These are phyloP conservation scores for Penicillium lividum DNA, from an alignment of 495 filamentous ascomycete species.

Conservation along the genomic window DNA sequence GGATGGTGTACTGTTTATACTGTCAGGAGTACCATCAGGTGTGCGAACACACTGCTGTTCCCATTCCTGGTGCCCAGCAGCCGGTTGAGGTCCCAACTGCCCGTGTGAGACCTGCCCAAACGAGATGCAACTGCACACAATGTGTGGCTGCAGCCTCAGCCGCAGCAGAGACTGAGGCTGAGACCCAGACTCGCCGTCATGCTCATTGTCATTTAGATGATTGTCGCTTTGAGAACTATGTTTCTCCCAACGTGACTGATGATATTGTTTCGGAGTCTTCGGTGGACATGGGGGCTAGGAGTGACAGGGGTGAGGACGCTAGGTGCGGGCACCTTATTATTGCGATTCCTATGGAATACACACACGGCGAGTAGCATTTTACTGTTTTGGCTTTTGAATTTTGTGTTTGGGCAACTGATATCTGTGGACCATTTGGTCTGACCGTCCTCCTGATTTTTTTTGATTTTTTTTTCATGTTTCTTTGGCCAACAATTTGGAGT, in stretches of 20 bases:
- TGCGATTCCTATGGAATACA: not conserved
- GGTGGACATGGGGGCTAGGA: not conserved
- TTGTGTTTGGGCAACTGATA: not conserved
- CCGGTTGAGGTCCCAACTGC: not conserved
- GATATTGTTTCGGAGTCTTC: conserved; percentile 11
- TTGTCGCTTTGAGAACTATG: not conserved
- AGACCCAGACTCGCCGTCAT: not conserved
- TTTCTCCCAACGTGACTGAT: conserved; percentile 2
- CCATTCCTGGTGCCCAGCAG: not conserved
- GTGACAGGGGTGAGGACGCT: not conserved
- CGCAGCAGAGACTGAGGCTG: not conserved
- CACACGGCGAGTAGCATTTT: not conserved
- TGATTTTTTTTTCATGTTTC: not conserved
- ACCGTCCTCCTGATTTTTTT: not conserved
- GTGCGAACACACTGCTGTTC: not conserved
- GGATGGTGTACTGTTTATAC: not conserved
- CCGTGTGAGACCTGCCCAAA: not conserved
- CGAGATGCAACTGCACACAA: not conserved
- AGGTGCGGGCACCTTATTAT: conserved; percentile 1
- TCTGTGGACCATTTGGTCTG: not conserved
- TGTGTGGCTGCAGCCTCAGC: not conserved
- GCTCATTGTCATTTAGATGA: conserved; percentile 4
- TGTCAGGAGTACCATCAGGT: conserved; percentile 1
- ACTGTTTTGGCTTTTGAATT: not conserved
- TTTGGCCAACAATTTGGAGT: not conserved